Evolutionary conservation across 306 rosid species (phyloP), one percentile per base, ranked within the genome.

Genomic region (Vigna angularis): DNA sequence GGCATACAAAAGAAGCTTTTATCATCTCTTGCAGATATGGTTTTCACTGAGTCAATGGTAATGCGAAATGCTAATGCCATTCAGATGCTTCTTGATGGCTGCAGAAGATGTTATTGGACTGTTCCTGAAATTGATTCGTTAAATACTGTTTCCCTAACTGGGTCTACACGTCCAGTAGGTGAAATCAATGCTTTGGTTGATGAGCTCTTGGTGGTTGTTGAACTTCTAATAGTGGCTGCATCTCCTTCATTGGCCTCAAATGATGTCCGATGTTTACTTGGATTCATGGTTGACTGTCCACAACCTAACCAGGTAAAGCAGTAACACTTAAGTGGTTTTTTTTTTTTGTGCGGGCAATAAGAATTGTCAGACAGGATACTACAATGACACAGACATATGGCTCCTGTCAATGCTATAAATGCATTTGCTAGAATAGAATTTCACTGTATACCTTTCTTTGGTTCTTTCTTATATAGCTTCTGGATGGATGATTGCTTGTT

Each of bases 21-120:
- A 45, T 93, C 99, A 77, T 93, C 99, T 63, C 99, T 95, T 72
- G 99, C 98, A 45, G 99, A 95, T 88, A 95, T 93, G 98, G 99
- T 95, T 81, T 95, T 95, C 89, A 88, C 98, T 2, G 97, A 93
- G 86, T 88, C 93, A 30, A 78, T 83, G 26, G 93, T 95, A 40
- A 95, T 95, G 98, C 93, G 98, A 74, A 97, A 93, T 87, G 99
- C 98, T 72, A 93, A 93, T 88, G 98, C 98, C 80, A 89, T 95
- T 84, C 99, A 95, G 77, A 89, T 89, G 99, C 99, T 95, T 86
- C 96, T 95, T 62, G 98, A 95, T 79, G 90, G 99, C 51, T 92
- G 98, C 84, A 89, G 99, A 87, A 89, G 87, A 83, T 95, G 98
- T 85, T 95, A 92, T 83, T 95, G 99, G 99, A 87, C 86, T 70